A percentile compares a stretch with the other conserved stretches of the same genome.
These are phyloP conservation scores for Tuctoria greenei DNA, from an alignment of 176 grass and related monocot genomes.

Conservation along the genomic window DNA sequence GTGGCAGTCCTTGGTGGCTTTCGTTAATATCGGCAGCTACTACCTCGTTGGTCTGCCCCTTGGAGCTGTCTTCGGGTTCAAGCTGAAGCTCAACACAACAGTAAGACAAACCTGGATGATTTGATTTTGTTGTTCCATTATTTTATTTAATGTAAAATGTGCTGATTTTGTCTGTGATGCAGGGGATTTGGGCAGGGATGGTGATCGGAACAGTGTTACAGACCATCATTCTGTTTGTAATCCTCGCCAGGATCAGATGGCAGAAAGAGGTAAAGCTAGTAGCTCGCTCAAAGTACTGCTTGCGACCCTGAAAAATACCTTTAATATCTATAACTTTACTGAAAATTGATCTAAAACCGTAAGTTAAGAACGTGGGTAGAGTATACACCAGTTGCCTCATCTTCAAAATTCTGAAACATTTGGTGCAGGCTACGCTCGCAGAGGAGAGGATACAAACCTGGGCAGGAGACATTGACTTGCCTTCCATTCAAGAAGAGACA, in stretches of 20 bases:
- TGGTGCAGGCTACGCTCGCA: conserved; percentile 50
- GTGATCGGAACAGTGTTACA: conserved; percentile 56
- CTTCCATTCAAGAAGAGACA: conserved; percentile 5
- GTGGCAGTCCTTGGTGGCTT: conserved; percentile 68
- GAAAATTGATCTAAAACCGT: too few relatives aligned
- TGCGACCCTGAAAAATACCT: too few relatives aligned
- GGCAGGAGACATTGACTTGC: conserved; percentile 55
- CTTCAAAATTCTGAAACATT: too few relatives aligned
- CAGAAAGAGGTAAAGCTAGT: conserved; percentile 49
- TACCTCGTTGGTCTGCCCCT: conserved; percentile 63
- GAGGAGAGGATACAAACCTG: conserved; percentile 54
- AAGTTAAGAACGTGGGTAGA: too few relatives aligned
- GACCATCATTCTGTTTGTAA: conserved; percentile 50
- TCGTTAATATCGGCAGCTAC: conserved; percentile 65
- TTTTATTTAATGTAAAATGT: neutral
- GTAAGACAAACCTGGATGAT: conserved; percentile 13
- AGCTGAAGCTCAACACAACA: conserved; percentile 42
- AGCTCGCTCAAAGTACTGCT: too few relatives aligned
- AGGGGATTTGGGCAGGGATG: conserved; percentile 80
- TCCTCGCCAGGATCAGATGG: conserved; percentile 68
- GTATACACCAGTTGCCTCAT: neutral
- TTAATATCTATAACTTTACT: too few relatives aligned
- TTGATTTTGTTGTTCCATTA: neutral
- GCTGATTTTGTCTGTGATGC: neutral
- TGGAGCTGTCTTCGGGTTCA: conserved; percentile 62